These are phyloP conservation scores for Torulaspora quercuum DNA, from an alignment of 805 yeast genomes.

Conservation along the genomic window DNA sequence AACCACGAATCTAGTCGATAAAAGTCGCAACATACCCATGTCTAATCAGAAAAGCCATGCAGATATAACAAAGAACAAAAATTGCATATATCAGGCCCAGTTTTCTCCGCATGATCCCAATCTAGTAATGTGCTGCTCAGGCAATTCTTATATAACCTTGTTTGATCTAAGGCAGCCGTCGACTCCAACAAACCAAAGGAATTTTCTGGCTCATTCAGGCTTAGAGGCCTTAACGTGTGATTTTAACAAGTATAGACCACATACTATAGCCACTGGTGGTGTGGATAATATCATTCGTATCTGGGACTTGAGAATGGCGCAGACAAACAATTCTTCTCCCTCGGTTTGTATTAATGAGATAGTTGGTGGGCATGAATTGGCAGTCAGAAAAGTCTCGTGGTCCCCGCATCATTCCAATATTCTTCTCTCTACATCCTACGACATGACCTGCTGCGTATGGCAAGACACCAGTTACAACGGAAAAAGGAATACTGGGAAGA, in stretches of 20 bases:
- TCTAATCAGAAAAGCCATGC: constrained; percentile 37
- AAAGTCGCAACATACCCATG: constrained; percentile 32
- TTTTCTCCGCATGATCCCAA: constrained; percentile 85
- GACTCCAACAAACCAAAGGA: constrained; percentile 49
- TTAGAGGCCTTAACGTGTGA: constrained; percentile 78
- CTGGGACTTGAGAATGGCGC: constrained; percentile 83
- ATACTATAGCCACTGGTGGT: constrained; percentile 83
- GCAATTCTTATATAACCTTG: constrained; percentile 69
- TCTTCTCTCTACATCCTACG: constrained; percentile 76
- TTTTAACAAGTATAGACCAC: constrained; percentile 84
- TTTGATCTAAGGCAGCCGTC: constrained; percentile 77
- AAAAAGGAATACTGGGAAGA: constrained; percentile 44
- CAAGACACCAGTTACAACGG: constrained; percentile 61
- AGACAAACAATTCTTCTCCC: constrained; percentile 18
- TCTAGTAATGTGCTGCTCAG: constrained; percentile 60
- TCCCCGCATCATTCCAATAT: constrained; percentile 79
- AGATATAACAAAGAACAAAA: constrained; percentile 39
- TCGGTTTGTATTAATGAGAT: constrained; percentile 64
- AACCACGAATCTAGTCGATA: constrained; percentile 24
- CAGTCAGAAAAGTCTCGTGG: constrained; percentile 80
- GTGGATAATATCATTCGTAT: constrained; percentile 79
- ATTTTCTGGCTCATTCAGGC: constrained; percentile 71
- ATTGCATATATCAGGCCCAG: constrained; percentile 74
- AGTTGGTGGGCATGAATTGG: constrained; percentile 77
- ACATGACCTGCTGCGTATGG: constrained; percentile 92